Conservation (phyloP, 148 eudicot species). For the Vaccinium myrtillus region DNA sequence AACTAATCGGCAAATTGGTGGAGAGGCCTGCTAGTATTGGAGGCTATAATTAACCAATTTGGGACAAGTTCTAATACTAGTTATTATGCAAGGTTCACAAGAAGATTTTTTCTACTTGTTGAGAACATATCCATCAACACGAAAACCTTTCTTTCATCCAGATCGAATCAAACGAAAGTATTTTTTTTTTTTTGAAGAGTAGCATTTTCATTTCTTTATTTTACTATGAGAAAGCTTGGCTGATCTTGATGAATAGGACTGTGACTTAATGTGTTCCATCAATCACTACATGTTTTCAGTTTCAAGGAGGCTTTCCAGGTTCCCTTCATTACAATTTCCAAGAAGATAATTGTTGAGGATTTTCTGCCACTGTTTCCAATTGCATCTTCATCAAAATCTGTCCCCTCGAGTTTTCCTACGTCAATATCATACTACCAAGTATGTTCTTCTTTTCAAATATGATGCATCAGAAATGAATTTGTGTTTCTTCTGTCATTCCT, state of each 20-base stretch:
- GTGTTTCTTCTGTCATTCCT: constrained; percentile 7
- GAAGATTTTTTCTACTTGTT: neutral
- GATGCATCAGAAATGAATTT: neutral
- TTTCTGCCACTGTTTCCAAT: constrained; percentile 75
- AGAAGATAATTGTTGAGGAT: constrained; percentile 62
- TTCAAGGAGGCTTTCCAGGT: constrained; percentile 82
- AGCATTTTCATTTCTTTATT: neutral
- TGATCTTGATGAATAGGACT: neutral
- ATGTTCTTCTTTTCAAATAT: constrained; percentile 19
- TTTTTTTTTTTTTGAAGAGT: neutral
- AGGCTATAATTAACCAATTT: neutral
- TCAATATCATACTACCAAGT: constrained; percentile 86
- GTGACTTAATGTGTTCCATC: neutral
- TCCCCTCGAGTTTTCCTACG: constrained; percentile 35
- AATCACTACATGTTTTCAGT: constrained; percentile 44
- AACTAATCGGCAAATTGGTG: neutral
- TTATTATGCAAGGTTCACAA: neutral
- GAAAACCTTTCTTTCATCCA: neutral
- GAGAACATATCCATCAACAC: neutral
- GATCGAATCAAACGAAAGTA: neutral
- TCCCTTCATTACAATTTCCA: constrained; percentile 72
- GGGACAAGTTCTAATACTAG: neutral
- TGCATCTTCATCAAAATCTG: constrained; percentile 42
- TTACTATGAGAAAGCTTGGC: neutral
- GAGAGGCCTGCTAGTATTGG: neutral